Base-by-base conservation (phyloP, 208 protist species). In the Trypanosomatidae sp. region DNA sequence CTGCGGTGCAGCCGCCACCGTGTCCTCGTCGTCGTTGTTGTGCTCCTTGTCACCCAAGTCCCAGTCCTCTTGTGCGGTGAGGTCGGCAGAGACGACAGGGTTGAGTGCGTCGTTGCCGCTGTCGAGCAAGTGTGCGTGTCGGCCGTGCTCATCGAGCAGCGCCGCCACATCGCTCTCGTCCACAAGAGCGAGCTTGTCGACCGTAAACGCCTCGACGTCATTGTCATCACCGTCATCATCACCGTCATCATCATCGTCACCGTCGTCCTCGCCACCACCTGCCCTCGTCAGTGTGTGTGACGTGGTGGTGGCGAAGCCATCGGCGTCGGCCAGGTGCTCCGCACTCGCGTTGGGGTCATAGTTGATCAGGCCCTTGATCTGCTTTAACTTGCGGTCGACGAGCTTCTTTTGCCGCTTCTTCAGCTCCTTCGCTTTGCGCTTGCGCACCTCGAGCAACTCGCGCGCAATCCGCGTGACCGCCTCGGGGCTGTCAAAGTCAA, bases 321-420 rank as follows among this genome's bases (percentile, higher is more conserved):
- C 74, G 7, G 47, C 52, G 35, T 94, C 78, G 25, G 66, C 69
- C 54, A 73, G 55, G 41, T 88, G 76, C 26, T 91, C 77, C 16
- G 65, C 65, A 38, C 58, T 77, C 33, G 63, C 53, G 49, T 66
- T 76, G n/a, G 87, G 81, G 55, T 96, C 83, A 48, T 84, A 88
- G 76, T 94, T 95, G 54, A 93, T 88, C 7, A 97, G 70, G 4
- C 81, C 75, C n/a, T 88, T 79, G 37, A 92, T 88, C 50, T 94
- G 76, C 49, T 94, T 87, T 30, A 91, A 67, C 66, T 95, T 96
- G 23, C 81, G 64, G 45, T 96, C 86, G 13, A 93, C 85, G 21
- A 90, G 41, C 47, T 92, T 94, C 50, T 94, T 94, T 52, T 94
- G 78, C 47, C 82, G 82, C 56, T 89, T 96, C 65, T 93, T 96